phyloP scores from a whole-genome alignment of 176 grass and related monocot species.

The sorghum (Sorghum bicolor) region DNA sequence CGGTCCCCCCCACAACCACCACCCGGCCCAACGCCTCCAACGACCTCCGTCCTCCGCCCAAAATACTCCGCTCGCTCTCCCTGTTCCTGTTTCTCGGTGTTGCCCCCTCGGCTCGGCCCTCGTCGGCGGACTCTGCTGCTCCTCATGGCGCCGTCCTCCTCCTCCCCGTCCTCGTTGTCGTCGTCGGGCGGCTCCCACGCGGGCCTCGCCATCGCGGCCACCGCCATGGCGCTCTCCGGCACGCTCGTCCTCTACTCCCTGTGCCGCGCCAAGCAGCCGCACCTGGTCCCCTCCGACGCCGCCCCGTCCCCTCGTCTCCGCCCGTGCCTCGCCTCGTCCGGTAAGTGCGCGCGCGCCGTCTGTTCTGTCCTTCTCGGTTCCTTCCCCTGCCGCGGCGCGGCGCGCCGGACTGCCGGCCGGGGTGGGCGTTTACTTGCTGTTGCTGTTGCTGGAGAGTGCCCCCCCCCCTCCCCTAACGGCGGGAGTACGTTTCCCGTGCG shows the following conservation, averaged over 20 bases:
- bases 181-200: slow-evolving; percentile 41
- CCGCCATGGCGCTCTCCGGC: slow-evolving; percentile 90
- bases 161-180: not conserved
- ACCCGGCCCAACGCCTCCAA: slow-evolving; percentile 27
- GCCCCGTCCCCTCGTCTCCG: not conserved
- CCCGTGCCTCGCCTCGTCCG: slow-evolving; percentile 50
- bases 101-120: not conserved
- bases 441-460: too few species aligned
- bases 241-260: slow-evolving; percentile 76
- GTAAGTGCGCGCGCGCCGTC: not conserved
- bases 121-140: not conserved
- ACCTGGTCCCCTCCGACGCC: not conserved
- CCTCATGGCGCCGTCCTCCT: slow-evolving; percentile 6
- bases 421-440: not conserved
- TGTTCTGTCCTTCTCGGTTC: too few species aligned
- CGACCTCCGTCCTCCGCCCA: not conserved
- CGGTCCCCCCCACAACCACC: not conserved
- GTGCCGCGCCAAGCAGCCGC: slow-evolving; percentile 53
- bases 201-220: slow-evolving; percentile 61
- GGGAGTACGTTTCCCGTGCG: not conserved
- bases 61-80: too few species aligned
- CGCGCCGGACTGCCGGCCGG: too few species aligned
- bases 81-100: not conserved
- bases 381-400: not conserved
- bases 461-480: too few species aligned